Evolutionary conservation across 2,329 filamentous ascomycete genomes (phyloP), one percentile per base, ranked within the genome.

Genomic region (Zymoseptoria ardabiliae): DNA sequence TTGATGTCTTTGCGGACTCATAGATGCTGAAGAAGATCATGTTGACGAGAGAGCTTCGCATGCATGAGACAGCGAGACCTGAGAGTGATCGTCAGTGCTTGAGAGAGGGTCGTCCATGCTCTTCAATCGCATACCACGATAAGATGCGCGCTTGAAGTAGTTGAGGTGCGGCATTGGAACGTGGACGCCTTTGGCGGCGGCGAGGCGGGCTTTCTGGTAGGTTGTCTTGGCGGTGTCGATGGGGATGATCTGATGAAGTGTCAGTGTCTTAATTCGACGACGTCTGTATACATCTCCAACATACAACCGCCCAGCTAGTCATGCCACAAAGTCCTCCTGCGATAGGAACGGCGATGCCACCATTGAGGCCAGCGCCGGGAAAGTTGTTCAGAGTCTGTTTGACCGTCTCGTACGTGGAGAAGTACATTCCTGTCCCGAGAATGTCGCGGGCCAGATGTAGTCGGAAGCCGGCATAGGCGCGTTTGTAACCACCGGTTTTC

Each of bases 21-120:
- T 94, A 95, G 48, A 86, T 88, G 50, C 89, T 91, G 77, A 95
- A 95, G 80, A 95, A 95, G 68, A 95, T 89, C 65, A 90, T 89
- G 72, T 95, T 95, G 66, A 94, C 86, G 56, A 90, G 80, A 68
- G 88, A 91, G 11, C 89, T 92, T 58, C 90, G 85, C 65, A 85
- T 82, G 85, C 94, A 92, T 45, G 89, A 92, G 23, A 94, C 90
- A 21, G 86, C 89, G 2, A 95, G 80, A 28, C 78, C 77, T 78
- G 57, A 6, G 4, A 13, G 11, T 6, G 7, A n/a, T 13, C 4
- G 35, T 45, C 13, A 45, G 35, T 13, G n/a, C n/a, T 45, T 17
- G 48, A 25, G 53, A n/a, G 6, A 25, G 25, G 17, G n/a, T 50
- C 13, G 13, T 21, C 30, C 41, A 13, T 19, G 7, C 17, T 17